phyloP scores from a whole-genome alignment of 2,329 filamentous ascomycete genomes.

The Bisporella sp. region DNA sequence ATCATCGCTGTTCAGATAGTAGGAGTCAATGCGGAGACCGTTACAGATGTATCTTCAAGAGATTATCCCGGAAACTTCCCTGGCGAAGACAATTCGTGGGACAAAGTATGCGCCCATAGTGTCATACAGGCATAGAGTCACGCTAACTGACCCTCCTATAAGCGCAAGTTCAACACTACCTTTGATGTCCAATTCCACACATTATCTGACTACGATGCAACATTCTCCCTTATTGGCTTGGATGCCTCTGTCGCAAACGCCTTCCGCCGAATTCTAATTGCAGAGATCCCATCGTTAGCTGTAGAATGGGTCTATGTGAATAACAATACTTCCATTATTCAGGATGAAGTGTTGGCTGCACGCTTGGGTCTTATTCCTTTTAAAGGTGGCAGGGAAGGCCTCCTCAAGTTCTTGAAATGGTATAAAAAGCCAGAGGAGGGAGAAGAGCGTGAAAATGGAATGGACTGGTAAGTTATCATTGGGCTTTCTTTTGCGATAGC shows the following conservation, averaged over 20 bases:
- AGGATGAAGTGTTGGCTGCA: slow-evolving; percentile 92
- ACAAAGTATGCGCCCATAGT: slow-evolving; percentile 25
- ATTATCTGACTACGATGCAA: slow-evolving; percentile 68
- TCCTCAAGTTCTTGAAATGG: slow-evolving; percentile 75
- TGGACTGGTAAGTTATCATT: neutral
- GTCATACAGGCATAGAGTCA: no score
- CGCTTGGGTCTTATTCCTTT: slow-evolving; percentile 87
- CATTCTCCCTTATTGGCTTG: slow-evolving; percentile 86
- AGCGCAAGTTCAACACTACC: slow-evolving; percentile 62
- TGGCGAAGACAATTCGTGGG: slow-evolving; percentile 79
- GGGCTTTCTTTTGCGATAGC: neutral
- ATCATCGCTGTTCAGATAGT: slow-evolving; percentile 55
- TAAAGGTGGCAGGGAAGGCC: slow-evolving; percentile 67
- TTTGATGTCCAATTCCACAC: slow-evolving; percentile 78
- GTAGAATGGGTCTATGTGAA: slow-evolving; percentile 90
- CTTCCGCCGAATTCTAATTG: slow-evolving; percentile 90
- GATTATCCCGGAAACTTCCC: slow-evolving; percentile 91
- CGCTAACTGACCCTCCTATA: slow-evolving; percentile 8
- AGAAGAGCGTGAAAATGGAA: neutral
- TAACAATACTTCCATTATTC: slow-evolving; percentile 96
- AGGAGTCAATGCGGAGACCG: slow-evolving; percentile 81
- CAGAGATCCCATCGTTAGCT: slow-evolving; percentile 89
- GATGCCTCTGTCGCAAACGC: slow-evolving; percentile 94
- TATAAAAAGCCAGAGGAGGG: slow-evolving; percentile 60
- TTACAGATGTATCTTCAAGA: slow-evolving; percentile 80